These are phyloP conservation scores for Trypanosoma lewisi DNA, from an alignment of 208 protist genomes.

Conservation along the genomic window DNA sequence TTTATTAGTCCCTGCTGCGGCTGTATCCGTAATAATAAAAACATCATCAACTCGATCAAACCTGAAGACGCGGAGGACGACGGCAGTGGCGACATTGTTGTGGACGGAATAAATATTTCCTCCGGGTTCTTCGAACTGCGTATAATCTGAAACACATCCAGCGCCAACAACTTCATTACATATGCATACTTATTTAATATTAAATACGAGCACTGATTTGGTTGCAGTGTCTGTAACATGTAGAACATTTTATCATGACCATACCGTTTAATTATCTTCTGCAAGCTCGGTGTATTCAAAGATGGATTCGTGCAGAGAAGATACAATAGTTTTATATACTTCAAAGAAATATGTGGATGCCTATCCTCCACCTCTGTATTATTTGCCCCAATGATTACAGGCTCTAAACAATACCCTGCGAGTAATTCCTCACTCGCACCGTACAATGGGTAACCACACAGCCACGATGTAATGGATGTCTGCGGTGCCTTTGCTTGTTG, in stretches of 20 bases:
- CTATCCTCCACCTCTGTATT: constrained; percentile 38
- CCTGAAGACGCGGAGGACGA: no score
- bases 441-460: constrained; percentile 30
- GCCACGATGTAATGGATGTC: constrained; percentile 28
- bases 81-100: no score
- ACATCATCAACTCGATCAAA: constrained; percentile 36
- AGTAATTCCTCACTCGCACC: constrained; percentile 21
- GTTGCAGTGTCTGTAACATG: constrained; percentile 48
- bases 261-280: constrained; percentile 40
- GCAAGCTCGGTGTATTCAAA: constrained; percentile 43
- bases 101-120: no score
- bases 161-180: constrained; percentile 75
- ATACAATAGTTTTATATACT: constrained; percentile 81
- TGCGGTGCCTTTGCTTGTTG: constrained; percentile 39
- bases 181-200: constrained; percentile 87
- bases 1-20: constrained; percentile 5
- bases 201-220: constrained; percentile 43
- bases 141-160: constrained; percentile 61
- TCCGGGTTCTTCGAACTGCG: constrained; percentile 28
- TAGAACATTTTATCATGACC: constrained; percentile 68
- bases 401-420: constrained; percentile 37
- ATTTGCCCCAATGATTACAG: constrained; percentile 66
- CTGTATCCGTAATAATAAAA: constrained; percentile 42
- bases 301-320: constrained; percentile 64
- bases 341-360: constrained; percentile 64